A percentile compares a stretch with the other conserved stretches of the same genome.
These are phyloP conservation scores for Plantago coronopus DNA, from an alignment of 305 asterid species.

Conservation along the genomic window DNA sequence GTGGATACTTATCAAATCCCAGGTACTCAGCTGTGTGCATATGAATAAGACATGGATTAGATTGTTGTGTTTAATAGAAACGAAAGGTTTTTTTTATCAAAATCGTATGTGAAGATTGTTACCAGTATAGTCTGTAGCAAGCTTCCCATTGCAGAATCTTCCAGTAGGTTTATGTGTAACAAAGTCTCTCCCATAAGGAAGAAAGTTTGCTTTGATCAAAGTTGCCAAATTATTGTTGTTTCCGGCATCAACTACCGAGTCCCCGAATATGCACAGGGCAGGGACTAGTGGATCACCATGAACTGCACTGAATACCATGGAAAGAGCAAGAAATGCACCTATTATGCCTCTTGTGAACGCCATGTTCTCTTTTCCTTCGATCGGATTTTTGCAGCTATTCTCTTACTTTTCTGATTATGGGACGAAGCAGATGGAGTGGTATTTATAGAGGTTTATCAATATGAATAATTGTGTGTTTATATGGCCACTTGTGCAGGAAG, in stretches of 20 bases:
- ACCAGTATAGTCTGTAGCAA: conserved; percentile 86
- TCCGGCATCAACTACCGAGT: conserved; percentile 80
- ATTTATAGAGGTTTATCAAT: conserved; percentile 37
- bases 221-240: conserved; percentile 69
- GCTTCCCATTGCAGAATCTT: conserved; percentile 85
- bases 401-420: not conserved
- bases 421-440: conserved; percentile 23
- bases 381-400: not conserved
- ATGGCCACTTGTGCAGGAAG: conserved; percentile 19
- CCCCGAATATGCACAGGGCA: conserved; percentile 73
- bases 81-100: not conserved
- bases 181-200: conserved; percentile 81
- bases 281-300: conserved; percentile 71
- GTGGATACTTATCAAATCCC: conserved; percentile 73
- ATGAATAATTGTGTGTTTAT: conserved; percentile 8
- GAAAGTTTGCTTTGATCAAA: conserved; percentile 72
- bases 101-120: conserved; percentile 9
- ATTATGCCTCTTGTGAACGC: conserved; percentile 25
- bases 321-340: conserved; percentile 23
- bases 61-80: not conserved
- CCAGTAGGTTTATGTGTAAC: conserved; percentile 66
- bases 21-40: conserved; percentile 61
- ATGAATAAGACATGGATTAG: conserved; percentile 1
- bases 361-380: conserved; percentile 23
- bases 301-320: conserved; percentile 22